Base-by-base conservation (phyloP, 768 basidiomycete species). In the Pleurotus pulmonarius region DNA sequence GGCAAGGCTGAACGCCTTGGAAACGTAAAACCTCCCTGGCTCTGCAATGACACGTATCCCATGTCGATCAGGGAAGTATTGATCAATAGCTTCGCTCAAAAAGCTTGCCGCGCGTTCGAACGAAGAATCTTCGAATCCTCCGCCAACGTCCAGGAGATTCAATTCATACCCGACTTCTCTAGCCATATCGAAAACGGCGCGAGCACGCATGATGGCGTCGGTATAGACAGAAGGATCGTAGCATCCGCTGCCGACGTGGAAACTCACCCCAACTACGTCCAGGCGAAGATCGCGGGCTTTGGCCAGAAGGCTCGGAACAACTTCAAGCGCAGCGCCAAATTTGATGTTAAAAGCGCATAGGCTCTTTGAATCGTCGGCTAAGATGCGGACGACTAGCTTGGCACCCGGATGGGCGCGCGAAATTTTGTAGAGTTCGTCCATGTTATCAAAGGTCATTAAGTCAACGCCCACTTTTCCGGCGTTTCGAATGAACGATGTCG, bases 401-500 rank as follows among this genome's bases (percentile, higher is more conserved):
- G 97, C 95, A 29, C 70, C 64, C 0, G 94, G 92, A 69, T 94
- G 86, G 4, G 79, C 73, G 34, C 88, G 86, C 15, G 90, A 85
- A 58, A 98, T 84, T 75, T 99, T 99, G 83, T 89, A 82, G 15
- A 99, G 76, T 69, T 99, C 97, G 73, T 99, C 97, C 40, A 83
- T 82, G 72, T 98, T 99, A 76, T 99, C 97, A 68, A 99, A 99
- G 4, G 96, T 98, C 96, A 98, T 97, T 75, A 82, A 86, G 67
- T 92, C 82, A 52, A 98, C 95, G 18, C 90, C 86, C 29, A 76
- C 71, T 63, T 81, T 85, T 41, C 86, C 86, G 13, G 97, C 91
- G 63, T 85, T 83, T 48, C 94, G 90, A 64, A 99, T 81, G 75
- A 95, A 98, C 0, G 94, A 96, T 9, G 83, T 80, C 2, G 97